Evolutionary conservation across 208 protist genomes (phyloP).

Genomic region (Acanthamoeba quina): DNA sequence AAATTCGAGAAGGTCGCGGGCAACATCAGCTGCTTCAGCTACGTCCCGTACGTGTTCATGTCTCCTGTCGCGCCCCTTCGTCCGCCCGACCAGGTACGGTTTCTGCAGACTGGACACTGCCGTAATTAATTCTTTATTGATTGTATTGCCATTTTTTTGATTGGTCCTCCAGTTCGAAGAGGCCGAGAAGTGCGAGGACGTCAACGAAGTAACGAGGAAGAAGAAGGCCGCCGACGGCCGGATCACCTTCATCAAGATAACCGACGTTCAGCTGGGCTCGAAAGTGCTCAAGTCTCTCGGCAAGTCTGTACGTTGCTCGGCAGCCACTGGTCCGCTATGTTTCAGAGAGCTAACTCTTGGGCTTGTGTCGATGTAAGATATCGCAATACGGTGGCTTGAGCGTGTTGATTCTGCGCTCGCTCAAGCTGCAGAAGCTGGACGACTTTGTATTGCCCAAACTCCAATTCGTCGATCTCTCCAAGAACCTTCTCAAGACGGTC

Average conservation of each 20-base stretch:
- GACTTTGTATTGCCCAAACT: constrained; percentile 61
- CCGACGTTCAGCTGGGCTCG: not conserved
- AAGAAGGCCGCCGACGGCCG: constrained; percentile 32
- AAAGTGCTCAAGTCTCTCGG: constrained; percentile 35
- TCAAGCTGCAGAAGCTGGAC: constrained; percentile 62
- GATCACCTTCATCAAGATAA: constrained; percentile 48
- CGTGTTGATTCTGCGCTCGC: constrained; percentile 7
- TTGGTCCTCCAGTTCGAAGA: constrained; percentile 37
- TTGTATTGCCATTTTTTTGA: not conserved
- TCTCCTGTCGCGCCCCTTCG: not conserved
- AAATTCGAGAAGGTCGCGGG: constrained; percentile 54
- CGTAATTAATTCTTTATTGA: not conserved
- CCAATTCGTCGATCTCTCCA: constrained; percentile 48
- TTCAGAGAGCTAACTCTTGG: not conserved
- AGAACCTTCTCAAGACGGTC: constrained; percentile 41
- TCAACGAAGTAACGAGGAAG: constrained; percentile 16
- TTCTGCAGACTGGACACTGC: not conserved
- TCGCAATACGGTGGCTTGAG: constrained; percentile 30
- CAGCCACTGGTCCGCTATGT: too few relatives aligned
- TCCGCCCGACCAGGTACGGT: constrained; percentile 20
- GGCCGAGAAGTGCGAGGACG: constrained; percentile 54
- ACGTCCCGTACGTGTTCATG: constrained; percentile 56
- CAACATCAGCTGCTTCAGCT: constrained; percentile 4
- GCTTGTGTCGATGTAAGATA: not conserved
- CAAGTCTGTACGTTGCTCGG: constrained; percentile 25